Percentiles rank a stretch among this genome's conserved stretches.
phyloP scores from a whole-genome alignment of 495 filamentous ascomycete genomes.

The Lichenothelia convexa region DNA sequence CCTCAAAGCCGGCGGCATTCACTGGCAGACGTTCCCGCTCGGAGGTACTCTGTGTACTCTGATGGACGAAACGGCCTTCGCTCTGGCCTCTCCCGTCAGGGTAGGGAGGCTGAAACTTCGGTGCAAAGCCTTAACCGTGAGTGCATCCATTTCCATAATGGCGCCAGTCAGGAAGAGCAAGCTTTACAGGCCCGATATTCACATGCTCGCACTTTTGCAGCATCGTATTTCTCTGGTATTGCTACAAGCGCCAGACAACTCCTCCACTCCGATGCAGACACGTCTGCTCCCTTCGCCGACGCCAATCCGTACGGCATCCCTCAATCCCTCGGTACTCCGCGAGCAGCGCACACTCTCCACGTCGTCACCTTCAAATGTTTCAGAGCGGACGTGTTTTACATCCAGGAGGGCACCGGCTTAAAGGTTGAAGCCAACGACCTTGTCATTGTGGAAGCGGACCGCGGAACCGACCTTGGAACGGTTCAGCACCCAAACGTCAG shows the following conservation, averaged over 20 bases:
- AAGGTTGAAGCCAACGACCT: constrained; percentile 78
- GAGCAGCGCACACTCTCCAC: constrained; percentile 23
- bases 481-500: constrained; percentile 70
- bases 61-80: not conserved
- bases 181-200: not conserved
- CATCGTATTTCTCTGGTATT: constrained; percentile 28
- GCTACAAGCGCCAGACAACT: constrained; percentile 25
- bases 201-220: constrained; percentile 23
- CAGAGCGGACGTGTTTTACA: constrained; percentile 87
- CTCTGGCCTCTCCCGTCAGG: not conserved
- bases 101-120: not conserved
- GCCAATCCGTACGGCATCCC: constrained; percentile 30
- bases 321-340: not conserved
- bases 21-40: constrained; percentile 47
- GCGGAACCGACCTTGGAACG: constrained; percentile 89
- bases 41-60: constrained; percentile 7
- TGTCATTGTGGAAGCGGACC: constrained; percentile 93
- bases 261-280: not conserved
- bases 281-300: constrained; percentile 30
- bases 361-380: constrained; percentile 93
- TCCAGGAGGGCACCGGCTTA: constrained; percentile 85
- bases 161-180: not conserved
- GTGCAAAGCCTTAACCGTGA: not conserved
- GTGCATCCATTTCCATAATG: not conserved
- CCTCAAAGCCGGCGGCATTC: constrained; percentile 88